Base-by-base conservation (phyloP, 352 stramenopile species). In the Thraustochytrium striatum region DNA sequence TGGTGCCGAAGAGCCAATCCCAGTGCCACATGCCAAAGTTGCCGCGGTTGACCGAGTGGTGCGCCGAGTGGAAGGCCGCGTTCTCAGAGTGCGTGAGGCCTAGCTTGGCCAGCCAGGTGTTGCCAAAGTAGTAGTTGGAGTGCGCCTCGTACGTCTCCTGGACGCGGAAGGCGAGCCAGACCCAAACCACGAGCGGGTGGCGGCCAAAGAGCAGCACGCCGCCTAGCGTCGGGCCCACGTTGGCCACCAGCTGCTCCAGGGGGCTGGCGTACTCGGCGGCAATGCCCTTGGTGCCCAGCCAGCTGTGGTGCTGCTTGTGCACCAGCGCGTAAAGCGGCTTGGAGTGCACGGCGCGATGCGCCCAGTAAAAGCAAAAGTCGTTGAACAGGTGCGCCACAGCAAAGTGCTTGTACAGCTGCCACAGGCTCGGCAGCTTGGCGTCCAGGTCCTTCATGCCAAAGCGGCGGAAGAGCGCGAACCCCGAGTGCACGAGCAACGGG, bases 141-240 rank as follows among this genome's bases (percentile, higher is more conserved):
- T 83, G 80, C 25, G 79, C 80, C 38, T 83, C 80, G 50, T 83
- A 83, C 30, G 80, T 83, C 38, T 83, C 61, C 55, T 83, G 65
- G 30, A 83, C 11, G 13, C 80, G 57, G 19, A 75, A 68, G 1
- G 47, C 72, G 47, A 83, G 70, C 80, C 80, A 83, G 1, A 83
- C 25, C 21, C 58, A 65, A 11, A 83, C 58, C n/a, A 75, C 57
- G 32, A 83, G 69, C 25, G 80, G 80, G 43, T 83, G 69, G 8
- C 52, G 19, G 41, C 53, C 80, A 69, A 83, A 83, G 69, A 83
- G 72, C 13, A 83, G 36, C 35, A 84, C 61, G 55, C 80, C 80
- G 30, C 73, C 80, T 13, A 83, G 41, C 35, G 80, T 81, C 13
- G 80, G 80, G 39, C 61, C 52, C 35, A 81, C 55, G 53, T 83